phyloP scores from a whole-genome alignment of 148 eudicot genomes.

The Nyssa sinensis region DNA sequence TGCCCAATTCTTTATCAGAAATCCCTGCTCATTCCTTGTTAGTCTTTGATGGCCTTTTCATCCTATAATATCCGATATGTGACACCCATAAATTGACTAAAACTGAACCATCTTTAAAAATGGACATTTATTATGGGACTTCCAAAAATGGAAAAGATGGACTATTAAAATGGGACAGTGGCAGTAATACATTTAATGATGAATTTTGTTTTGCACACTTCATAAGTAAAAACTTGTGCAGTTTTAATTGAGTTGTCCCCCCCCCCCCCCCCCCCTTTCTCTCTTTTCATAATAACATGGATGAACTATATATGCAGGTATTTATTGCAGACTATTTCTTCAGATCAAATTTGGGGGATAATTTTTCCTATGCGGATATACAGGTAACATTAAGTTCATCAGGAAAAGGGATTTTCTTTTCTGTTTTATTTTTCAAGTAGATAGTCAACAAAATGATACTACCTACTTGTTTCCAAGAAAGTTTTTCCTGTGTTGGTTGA shows the following conservation, averaged over 20 bases:
- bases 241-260: neutral
- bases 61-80: too few relatives aligned
- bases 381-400: slow-evolving; percentile 37
- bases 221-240: neutral
- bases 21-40: too few relatives aligned
- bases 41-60: too few relatives aligned
- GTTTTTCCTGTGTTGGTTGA: neutral
- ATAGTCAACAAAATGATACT: neutral
- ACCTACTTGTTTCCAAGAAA: neutral
- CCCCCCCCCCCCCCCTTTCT: too few relatives aligned
- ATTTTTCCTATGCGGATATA: slow-evolving; percentile 67
- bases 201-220: too few relatives aligned
- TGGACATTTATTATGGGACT: too few relatives aligned
- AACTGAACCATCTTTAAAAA: too few relatives aligned
- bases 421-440: neutral
- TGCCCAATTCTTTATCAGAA: too few relatives aligned
- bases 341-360: slow-evolving; percentile 49
- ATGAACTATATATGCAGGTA: slow-evolving; percentile 52
- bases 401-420: neutral
- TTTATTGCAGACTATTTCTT: slow-evolving; percentile 86
- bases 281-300: neutral
- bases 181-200: too few relatives aligned
- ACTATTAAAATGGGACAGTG: too few relatives aligned
- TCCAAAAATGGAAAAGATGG: too few relatives aligned
- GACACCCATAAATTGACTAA: too few relatives aligned